Conservation (phyloP, 1,139 yeast genomes). For the Magnusiomyces magnusii region DNA sequence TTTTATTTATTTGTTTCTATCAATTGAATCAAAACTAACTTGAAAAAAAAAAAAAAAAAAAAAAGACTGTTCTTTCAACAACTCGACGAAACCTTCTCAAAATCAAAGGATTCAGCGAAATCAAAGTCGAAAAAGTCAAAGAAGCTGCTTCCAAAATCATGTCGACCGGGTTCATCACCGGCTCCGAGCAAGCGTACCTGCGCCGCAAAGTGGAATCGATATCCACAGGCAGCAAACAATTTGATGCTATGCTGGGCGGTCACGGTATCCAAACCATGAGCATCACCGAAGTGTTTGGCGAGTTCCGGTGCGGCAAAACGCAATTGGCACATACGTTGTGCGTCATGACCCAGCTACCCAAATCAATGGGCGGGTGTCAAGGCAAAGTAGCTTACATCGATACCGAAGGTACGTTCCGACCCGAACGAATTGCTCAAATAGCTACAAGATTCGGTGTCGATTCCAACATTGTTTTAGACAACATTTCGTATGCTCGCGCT, state of each 20-base stretch:
- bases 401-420: slow-evolving; percentile 44
- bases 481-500: slow-evolving; percentile 52
- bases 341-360: slow-evolving; percentile 51
- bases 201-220: slow-evolving; percentile 42
- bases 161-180: slow-evolving; percentile 47
- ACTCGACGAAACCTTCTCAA: slow-evolving; percentile 47
- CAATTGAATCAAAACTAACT: background rate
- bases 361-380: slow-evolving; percentile 50
- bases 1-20: too few species aligned
- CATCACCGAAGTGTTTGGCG: slow-evolving; percentile 57
- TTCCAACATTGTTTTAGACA: slow-evolving; percentile 45
- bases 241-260: slow-evolving; percentile 50
- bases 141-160: slow-evolving; percentile 51
- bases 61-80: slow-evolving; percentile 44
- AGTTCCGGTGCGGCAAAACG: slow-evolving; percentile 55
- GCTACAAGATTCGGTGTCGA: slow-evolving; percentile 50
- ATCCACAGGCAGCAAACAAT: slow-evolving; percentile 48
- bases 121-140: slow-evolving; percentile 53
- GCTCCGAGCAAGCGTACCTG: slow-evolving; percentile 44
- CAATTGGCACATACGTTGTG: slow-evolving; percentile 55
- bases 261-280: slow-evolving; percentile 52
- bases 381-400: slow-evolving; percentile 57
- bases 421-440: slow-evolving; percentile 42
- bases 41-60: background rate
- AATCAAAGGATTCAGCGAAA: slow-evolving; percentile 50